phyloP scores from a whole-genome alignment of 2,329 filamentous ascomycete species.

The Chalaropsis thielavioides region DNA sequence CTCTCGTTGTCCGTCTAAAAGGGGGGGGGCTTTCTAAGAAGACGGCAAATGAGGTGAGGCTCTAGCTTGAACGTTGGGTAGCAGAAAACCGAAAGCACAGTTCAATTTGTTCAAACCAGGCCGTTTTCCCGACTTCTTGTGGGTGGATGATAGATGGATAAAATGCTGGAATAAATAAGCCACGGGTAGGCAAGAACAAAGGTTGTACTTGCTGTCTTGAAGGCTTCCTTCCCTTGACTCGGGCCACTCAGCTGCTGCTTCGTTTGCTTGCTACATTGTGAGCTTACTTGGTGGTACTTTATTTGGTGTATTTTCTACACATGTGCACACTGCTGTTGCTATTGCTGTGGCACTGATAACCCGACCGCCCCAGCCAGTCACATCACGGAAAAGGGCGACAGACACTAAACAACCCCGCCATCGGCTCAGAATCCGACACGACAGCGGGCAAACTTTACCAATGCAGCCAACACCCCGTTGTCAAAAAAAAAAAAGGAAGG shows the following conservation, averaged over 20 bases:
- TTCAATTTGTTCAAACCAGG: not conserved
- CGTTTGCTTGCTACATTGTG: not conserved
- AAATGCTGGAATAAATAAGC: not conserved
- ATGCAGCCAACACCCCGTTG: not conserved
- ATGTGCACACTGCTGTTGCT: too few relatives aligned
- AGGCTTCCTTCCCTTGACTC: not conserved
- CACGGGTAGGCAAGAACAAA: too few relatives aligned
- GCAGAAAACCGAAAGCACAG: not conserved
- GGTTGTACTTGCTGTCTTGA: not conserved
- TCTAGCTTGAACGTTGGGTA: too few relatives aligned
- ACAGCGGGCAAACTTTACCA: conserved; percentile 3
- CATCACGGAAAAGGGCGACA: not conserved
- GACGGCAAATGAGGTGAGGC: too few relatives aligned
- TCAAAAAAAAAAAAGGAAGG: not conserved
- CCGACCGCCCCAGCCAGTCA: not conserved
- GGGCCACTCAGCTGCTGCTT: not conserved
- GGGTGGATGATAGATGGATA: not conserved
- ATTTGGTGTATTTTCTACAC: too few relatives aligned
- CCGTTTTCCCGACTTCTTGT: too few relatives aligned
- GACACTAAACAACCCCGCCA: not conserved
- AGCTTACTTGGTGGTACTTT: too few relatives aligned
- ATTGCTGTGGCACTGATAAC: too few relatives aligned
- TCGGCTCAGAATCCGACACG: not conserved
- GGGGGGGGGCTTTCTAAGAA: too few relatives aligned
- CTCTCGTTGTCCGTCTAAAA: too few relatives aligned